Conservation (phyloP, 805 yeast genomes). For the Kodamaea kakaduensis region DNA sequence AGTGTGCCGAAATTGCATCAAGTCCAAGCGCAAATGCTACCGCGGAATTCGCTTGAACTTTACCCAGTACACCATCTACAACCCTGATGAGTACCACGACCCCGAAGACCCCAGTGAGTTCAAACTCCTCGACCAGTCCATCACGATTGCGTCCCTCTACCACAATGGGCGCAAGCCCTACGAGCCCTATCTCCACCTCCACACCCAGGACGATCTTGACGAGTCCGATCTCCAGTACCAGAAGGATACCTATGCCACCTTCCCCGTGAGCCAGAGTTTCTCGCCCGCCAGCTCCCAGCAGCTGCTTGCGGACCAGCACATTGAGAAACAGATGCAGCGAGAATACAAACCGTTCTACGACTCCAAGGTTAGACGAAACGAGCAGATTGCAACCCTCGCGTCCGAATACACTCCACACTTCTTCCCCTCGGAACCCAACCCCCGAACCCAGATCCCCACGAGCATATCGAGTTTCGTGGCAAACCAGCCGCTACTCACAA, state of each 20-base stretch:
- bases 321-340: not conserved
- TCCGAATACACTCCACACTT: not conserved
- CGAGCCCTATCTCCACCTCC: slow-evolving; percentile 30
- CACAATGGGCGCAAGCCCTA: slow-evolving; percentile 30
- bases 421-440: not conserved
- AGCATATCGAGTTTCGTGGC: too few relatives aligned
- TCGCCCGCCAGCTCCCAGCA: slow-evolving; percentile 1
- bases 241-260: slow-evolving; percentile 17
- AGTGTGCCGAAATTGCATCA: slow-evolving; percentile 53
- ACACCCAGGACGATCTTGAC: slow-evolving; percentile 25
- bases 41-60: slow-evolving; percentile 46
- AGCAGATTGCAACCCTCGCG: not conserved
- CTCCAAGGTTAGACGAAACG: slow-evolving; percentile 2
- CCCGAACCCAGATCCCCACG: not conserved
- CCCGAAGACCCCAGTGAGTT: slow-evolving; percentile 5
- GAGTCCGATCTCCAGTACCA: slow-evolving; percentile 31
- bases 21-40: slow-evolving; percentile 45
- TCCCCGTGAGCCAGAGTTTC: slow-evolving; percentile 2
- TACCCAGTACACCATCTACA: slow-evolving; percentile 37
- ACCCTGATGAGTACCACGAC: slow-evolving; percentile 21
- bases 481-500: slow-evolving; percentile 4
- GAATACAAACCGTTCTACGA: slow-evolving; percentile 1
- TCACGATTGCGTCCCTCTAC: slow-evolving; percentile 40
- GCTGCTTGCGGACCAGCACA: slow-evolving; percentile 1
- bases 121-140: slow-evolving; percentile 39